Evolutionary conservation across 139 green algal species (phyloP), one percentile per base, ranked within the genome.

Genomic region (Yamagishiella unicocca): DNA sequence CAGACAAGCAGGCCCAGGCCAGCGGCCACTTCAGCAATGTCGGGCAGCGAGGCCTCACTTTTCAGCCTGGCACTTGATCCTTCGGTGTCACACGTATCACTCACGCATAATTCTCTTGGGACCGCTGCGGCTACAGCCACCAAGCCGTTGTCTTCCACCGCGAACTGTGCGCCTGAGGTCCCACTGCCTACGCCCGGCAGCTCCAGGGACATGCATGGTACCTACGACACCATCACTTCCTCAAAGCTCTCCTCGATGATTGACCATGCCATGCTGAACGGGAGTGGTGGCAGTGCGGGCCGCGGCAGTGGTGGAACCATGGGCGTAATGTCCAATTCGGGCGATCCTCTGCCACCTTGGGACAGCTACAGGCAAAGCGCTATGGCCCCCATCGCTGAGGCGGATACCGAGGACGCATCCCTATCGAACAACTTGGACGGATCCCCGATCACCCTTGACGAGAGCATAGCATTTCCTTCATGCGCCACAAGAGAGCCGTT

Each of bases 351-450:
- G 17, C 14, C 9, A 1, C 40, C 40, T 6, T 78, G 70, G 70
- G 40, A 53, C 22, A 71, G 53, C 37, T 84, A 61, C 38, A 55
- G 77, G 24, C 55, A 74, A 29, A 76, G 40, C 61, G 19, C 29
- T 29, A 85, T 85, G 79, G 42, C 79, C 21, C 43, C 80, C 19
- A 86, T 86, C 24, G 80, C 80, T 3, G 80, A 86, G 61, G 64
- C 31, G 1, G 80, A 86, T 0, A n/a, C 35, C 1, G 76, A 71
- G 38, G 75, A 68, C 19, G 76, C 31, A 31, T 4, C 27, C 8
- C 31, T 33, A 14, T 74, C 33, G 31, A 45, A 46, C 31, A 74
- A 45, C 35, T 25, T 45, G 14, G 25, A 33, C 7, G 33, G 14
- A 22, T 43, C 14, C 66, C 66, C 17, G 66, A 35, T 74, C 31